Evolutionary conservation across 441 rosid genomes (phyloP).

Genomic region (Erodium moschatum): DNA sequence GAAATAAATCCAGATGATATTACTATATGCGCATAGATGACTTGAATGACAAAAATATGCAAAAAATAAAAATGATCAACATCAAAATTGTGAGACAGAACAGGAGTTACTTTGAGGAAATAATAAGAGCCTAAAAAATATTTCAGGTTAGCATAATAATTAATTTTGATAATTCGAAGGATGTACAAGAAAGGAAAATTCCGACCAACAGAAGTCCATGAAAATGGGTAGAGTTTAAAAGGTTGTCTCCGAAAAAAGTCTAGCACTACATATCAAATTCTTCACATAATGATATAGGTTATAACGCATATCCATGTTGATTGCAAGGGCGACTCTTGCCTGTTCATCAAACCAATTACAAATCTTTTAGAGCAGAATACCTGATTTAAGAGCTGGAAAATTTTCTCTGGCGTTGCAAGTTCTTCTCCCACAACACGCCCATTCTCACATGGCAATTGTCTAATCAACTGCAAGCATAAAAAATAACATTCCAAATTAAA

Average conservation of each 20-base stretch:
- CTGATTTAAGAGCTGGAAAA: constrained; percentile 84
- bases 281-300: not conserved
- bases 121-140: not conserved
- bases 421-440: constrained; percentile 88
- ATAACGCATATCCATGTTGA: not conserved
- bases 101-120: not conserved
- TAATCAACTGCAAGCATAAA: constrained; percentile 45
- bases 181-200: not conserved
- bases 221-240: not conserved
- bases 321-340: not conserved
- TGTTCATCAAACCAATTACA: not conserved
- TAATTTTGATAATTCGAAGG: not conserved
- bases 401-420: constrained; percentile 61
- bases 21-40: constrained; percentile 9
- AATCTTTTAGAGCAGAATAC: constrained; percentile 24
- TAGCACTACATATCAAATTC: not conserved
- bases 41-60: not conserved
- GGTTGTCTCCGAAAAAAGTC: not conserved
- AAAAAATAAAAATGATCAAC: not conserved
- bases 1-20: constrained; percentile 20
- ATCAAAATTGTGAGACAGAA: not conserved
- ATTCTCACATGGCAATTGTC: constrained; percentile 60
- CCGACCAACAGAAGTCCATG: not conserved
- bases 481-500: not conserved
- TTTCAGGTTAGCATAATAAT: not conserved